These are phyloP conservation scores for Candida dendrica DNA, from an alignment of 805 yeast species.

Conservation along the genomic window DNA sequence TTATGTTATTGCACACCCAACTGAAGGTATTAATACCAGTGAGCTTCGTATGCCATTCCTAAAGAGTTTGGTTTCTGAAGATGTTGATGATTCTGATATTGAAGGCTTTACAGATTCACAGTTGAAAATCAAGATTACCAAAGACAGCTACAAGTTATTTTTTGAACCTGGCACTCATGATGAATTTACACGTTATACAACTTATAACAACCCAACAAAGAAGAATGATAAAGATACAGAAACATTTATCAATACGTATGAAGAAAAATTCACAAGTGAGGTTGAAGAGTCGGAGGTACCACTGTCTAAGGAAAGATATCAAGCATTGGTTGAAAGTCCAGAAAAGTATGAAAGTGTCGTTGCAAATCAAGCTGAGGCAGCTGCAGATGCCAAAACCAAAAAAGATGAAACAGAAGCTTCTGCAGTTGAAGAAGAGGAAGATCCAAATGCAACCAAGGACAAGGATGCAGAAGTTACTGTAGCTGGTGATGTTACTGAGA, in stretches of 20 bases:
- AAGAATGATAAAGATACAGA: conserved; percentile 25
- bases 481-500: conserved; percentile 1
- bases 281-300: conserved; percentile 25
- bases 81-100: conserved; percentile 41
- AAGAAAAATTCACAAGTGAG: conserved; percentile 21
- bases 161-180: conserved; percentile 78
- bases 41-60: conserved; percentile 75
- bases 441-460: conserved; percentile 4
- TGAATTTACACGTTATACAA: conserved; percentile 59
- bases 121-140: conserved; percentile 70
- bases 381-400: neutral
- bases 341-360: conserved; percentile 13
- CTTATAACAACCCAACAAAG: conserved; percentile 31
- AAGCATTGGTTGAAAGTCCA: conserved; percentile 13
- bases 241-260: conserved; percentile 30
- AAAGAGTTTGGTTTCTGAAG: conserved; percentile 46
- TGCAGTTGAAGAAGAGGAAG: conserved; percentile 7
- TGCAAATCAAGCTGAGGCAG: neutral
- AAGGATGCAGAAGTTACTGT: conserved; percentile 11
- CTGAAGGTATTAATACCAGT: conserved; percentile 86
- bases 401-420: conserved; percentile 4
- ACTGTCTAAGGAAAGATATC: conserved; percentile 16
- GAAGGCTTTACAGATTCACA: conserved; percentile 65
- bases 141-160: conserved; percentile 70
- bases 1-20: conserved; percentile 90